Percentiles rank a stretch among this genome's conserved stretches.
Conservation (phyloP, 306 rosid species). For the Lablab purpureus region DNA sequence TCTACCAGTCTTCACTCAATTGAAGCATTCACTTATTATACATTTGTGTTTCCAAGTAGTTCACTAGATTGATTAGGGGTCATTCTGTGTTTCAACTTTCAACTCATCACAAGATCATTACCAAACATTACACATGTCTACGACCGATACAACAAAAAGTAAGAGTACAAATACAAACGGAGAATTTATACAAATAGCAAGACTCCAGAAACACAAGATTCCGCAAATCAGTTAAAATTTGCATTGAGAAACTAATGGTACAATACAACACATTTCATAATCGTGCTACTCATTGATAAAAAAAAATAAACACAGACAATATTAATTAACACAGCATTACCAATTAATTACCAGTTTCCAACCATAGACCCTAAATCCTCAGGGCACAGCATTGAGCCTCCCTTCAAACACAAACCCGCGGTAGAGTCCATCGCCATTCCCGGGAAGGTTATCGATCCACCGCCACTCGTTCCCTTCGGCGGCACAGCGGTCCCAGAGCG, state of each 20-base stretch:
- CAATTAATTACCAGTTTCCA: constrained; percentile 41
- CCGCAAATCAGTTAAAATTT: constrained; percentile 36
- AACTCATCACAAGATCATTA: background rate
- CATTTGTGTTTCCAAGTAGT: background rate
- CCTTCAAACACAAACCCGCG: constrained; percentile 81
- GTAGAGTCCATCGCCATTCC: constrained; percentile 70
- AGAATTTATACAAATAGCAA: constrained; percentile 17
- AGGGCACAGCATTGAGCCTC: constrained; percentile 72
- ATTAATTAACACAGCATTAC: constrained; percentile 36
- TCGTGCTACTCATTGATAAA: background rate
- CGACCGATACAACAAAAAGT: background rate
- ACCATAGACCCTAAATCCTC: constrained; percentile 40
- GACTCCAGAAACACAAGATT: constrained; percentile 25
- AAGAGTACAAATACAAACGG: background rate
- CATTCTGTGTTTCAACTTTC: constrained; percentile 10
- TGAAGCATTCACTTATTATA: background rate
- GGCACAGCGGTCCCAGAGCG: constrained; percentile 67
- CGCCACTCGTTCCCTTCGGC: constrained; percentile 63
- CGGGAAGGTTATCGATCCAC: constrained; percentile 76
- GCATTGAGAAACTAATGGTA: constrained; percentile 39
- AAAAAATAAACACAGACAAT: constrained; percentile 22
- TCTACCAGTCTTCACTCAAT: constrained; percentile 47
- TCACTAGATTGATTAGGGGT: background rate
- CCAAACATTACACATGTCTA: too few relatives aligned
- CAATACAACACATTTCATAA: constrained; percentile 34